Conservation (phyloP, 202 grass and related monocot species). For the Musa balbisiana region DNA sequence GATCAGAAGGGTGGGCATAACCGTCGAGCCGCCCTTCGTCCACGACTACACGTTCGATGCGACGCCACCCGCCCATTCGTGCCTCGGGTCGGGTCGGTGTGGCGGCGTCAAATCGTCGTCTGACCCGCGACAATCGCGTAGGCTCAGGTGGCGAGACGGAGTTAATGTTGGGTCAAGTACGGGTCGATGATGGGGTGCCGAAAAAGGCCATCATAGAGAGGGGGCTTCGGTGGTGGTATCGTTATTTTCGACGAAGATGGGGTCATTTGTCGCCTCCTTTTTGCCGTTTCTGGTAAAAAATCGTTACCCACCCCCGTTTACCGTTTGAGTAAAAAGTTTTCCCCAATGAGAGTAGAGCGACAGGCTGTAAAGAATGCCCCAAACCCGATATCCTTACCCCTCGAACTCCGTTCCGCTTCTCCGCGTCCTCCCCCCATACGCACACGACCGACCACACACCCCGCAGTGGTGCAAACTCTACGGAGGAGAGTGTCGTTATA, state of each 20-base stretch:
- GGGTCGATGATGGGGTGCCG: too few species aligned
- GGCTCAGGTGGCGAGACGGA: too few species aligned
- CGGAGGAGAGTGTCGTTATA: not conserved
- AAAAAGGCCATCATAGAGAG: not conserved
- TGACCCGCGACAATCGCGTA: too few species aligned
- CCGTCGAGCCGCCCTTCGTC: too few species aligned
- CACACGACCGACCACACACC: not conserved
- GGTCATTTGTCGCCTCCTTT: not conserved
- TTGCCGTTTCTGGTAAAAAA: not conserved
- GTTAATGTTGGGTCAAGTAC: too few species aligned
- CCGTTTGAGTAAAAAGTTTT: not conserved
- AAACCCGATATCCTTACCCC: not conserved
- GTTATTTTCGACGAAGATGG: not conserved
- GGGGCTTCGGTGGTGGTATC: not conserved
- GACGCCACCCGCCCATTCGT: too few species aligned
- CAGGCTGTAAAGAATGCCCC: not conserved
- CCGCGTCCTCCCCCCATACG: not conserved
- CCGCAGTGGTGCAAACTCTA: not conserved
- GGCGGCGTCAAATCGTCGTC: too few species aligned
- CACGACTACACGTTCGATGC: too few species aligned
- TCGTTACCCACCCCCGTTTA: constrained; percentile 1
- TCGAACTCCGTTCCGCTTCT: not conserved
- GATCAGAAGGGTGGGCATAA: too few species aligned
- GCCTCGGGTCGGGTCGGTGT: too few species aligned
- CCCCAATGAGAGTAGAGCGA: not conserved